Evolutionary conservation across 2,329 filamentous ascomycete species (phyloP).

Genomic region (Dactylellina drechsleri): DNA sequence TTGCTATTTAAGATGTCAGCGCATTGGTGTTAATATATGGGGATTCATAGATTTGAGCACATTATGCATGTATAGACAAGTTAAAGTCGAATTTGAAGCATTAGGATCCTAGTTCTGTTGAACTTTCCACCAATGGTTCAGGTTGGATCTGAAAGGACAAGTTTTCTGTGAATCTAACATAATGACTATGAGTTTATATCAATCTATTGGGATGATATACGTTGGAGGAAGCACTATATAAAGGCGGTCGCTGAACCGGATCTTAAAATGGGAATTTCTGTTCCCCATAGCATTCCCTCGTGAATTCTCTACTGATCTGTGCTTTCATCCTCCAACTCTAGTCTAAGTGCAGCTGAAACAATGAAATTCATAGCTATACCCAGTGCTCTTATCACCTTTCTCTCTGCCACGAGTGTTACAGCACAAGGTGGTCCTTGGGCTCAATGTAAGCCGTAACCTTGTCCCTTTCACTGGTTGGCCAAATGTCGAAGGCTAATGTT

Average conservation of each 20-base stretch:
- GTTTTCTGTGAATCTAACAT: too few relatives aligned
- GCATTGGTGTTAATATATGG: neutral
- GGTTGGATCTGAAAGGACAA: too few relatives aligned
- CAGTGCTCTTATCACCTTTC: neutral
- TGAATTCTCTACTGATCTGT: neutral
- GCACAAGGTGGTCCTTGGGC: conserved; percentile 36
- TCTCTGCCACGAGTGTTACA: neutral
- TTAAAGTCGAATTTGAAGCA: too few relatives aligned
- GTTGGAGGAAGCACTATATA: neutral
- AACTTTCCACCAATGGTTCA: too few relatives aligned
- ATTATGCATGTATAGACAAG: too few relatives aligned
- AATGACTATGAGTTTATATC: too few relatives aligned
- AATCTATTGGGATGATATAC: neutral
- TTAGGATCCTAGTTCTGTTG: too few relatives aligned
- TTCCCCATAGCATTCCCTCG: neutral
- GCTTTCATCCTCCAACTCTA: neutral
- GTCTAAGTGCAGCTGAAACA: neutral
- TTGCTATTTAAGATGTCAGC: neutral
- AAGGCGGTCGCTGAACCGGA: neutral
- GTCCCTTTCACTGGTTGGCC: neutral
- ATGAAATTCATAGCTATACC: conserved; percentile 13
- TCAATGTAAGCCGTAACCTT: conserved; percentile 24
- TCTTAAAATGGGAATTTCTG: neutral
- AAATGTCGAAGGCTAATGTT: neutral
- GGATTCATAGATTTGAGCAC: neutral